Base-by-base conservation (phyloP, 495 filamentous ascomycete species). In the Xylaria flabelliformis region DNA sequence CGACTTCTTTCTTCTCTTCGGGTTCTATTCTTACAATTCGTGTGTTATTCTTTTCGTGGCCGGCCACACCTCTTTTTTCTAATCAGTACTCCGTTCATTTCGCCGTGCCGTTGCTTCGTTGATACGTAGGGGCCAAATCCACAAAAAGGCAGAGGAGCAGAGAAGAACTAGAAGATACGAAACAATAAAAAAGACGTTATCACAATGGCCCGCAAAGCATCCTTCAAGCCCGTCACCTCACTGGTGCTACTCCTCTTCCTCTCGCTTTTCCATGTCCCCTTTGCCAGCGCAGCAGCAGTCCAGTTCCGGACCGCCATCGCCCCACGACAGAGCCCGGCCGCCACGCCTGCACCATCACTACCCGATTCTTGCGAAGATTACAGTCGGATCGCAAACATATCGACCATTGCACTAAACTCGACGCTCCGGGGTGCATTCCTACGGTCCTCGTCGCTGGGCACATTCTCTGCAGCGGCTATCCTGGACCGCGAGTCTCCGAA, bases 401-500 rank as follows among this genome's bases (percentile, higher is more conserved):
- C 75, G 17, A 67, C 59, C 65, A 80, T 82, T 67, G 77, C 75
- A 32, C 12, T 51, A 17, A 82, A 80, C 75, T 73, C 72, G 48
- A 77, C 79, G 55, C 79, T 76, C 68, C 79, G 80, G 29, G 66
- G 69, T 53, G 74, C 77, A 39, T 82, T 77, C 74, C 69, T 78
- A 19, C 75, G 74, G n/a, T 64, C 74, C 21, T 79, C 78, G 13
- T 69, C 67, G 26, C 29, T 75, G 59, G 80, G 80, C 69, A 78
- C 78, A 50, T 71, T 77, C 39, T 32, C 68, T 19, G 65, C 79
- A 36, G 67, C 68, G 10, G 64, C 56, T 34, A 80, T 81, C 72
- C 73, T 82, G 26, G 73, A 80, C 51, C 62, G 56, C 24, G 80
- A 79, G 39, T 68, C 69, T 6, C 66, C 53, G 7, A 73, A 75